phyloP scores from a whole-genome alignment of 2,329 filamentous ascomycete species.

The Trichoderma simmonsii region DNA sequence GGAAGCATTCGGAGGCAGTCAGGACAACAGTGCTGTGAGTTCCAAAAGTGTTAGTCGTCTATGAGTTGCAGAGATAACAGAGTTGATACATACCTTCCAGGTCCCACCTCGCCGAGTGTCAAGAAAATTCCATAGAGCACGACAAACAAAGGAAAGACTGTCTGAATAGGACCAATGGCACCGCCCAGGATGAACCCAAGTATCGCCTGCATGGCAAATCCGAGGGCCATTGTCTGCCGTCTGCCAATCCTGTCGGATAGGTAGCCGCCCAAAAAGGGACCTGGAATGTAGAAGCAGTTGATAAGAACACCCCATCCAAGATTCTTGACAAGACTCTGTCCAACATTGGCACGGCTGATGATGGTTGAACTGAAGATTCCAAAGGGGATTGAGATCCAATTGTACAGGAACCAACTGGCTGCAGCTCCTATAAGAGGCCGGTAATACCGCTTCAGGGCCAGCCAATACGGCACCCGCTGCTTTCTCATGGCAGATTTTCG shows the following conservation, averaged over 20 bases:
- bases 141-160: constrained; percentile 48
- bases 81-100: constrained; percentile 37
- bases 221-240: constrained; percentile 49
- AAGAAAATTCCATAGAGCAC: constrained; percentile 51
- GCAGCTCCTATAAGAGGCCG: constrained; percentile 47
- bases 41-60: background rate
- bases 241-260: constrained; percentile 49
- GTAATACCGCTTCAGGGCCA: constrained; percentile 48
- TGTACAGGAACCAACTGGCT: constrained; percentile 50
- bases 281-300: constrained; percentile 50
- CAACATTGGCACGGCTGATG: constrained; percentile 39
- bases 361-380: constrained; percentile 55
- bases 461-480: constrained; percentile 44
- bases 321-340: constrained; percentile 41
- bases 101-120: constrained; percentile 48
- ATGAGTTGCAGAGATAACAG: too few relatives aligned
- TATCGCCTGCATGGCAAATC: constrained; percentile 43
- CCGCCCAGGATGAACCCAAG: constrained; percentile 51
- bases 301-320: constrained; percentile 46
- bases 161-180: constrained; percentile 43
- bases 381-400: constrained; percentile 54
- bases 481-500: constrained; percentile 45
- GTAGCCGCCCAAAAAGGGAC: constrained; percentile 45
- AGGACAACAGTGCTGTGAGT: constrained; percentile 36
- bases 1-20: constrained; percentile 46